Conservation (phyloP, 1,284 basidiomycete genomes). For the Leccinum angustisporum region DNA sequence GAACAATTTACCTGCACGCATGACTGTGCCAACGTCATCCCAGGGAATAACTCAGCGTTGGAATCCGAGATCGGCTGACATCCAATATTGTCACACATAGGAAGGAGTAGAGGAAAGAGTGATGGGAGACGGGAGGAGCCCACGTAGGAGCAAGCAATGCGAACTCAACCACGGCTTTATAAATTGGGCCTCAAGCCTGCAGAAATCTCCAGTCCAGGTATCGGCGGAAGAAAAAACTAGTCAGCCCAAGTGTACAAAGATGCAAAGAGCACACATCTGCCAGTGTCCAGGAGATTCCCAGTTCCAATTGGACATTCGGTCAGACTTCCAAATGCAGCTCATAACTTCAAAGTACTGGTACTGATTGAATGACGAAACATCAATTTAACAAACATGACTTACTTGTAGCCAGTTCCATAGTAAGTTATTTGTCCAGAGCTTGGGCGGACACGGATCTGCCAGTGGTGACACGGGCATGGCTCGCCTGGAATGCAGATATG, state of each 20-base stretch:
- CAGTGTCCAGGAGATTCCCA: too few species aligned
- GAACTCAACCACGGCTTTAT: neutral
- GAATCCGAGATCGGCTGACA: neutral
- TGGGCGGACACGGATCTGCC: neutral
- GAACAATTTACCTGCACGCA: slow-evolving; percentile 4
- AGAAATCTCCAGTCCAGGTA: neutral
- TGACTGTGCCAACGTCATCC: neutral
- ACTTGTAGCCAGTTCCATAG: neutral
- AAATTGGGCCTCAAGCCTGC: neutral
- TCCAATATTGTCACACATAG: neutral
- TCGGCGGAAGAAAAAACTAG: neutral
- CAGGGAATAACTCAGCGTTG: neutral
- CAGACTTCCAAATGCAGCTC: neutral
- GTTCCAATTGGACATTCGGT: neutral
- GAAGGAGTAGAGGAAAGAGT: neutral
- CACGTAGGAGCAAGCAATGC: neutral
- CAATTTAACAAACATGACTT: neutral
- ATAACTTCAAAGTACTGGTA: neutral
- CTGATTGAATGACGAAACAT: neutral
- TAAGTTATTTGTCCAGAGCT: neutral
- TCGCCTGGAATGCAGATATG: neutral
- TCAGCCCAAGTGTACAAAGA: neutral
- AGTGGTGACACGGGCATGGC: neutral
- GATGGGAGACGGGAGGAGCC: neutral
- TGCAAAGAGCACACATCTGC: neutral